Percentiles rank a stretch among this genome's conserved stretches.
Conservation (phyloP, 805 yeast genomes). For the Cyberlindnera maritima region DNA sequence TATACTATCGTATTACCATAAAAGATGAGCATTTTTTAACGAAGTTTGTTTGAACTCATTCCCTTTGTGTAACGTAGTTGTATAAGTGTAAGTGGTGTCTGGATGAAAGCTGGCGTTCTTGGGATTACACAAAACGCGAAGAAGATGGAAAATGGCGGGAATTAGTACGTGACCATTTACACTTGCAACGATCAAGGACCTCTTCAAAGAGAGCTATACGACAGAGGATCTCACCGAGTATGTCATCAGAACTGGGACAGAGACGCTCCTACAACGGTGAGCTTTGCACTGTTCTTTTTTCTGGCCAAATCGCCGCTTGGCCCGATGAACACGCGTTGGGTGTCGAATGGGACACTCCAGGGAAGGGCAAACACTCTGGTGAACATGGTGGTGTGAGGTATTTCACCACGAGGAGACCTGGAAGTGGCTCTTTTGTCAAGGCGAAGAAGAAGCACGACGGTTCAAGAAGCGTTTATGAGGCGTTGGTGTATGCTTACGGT, state of each 20-base stretch:
- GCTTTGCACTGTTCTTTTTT: constrained; percentile 59
- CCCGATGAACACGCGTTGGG: constrained; percentile 57
- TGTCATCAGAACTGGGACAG: neutral
- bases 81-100: constrained; percentile 1
- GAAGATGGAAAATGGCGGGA: neutral
- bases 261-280: constrained; percentile 39
- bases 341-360: constrained; percentile 78
- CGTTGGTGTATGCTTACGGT: constrained; percentile 50
- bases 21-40: too few relatives aligned
- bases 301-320: constrained; percentile 69
- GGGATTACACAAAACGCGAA: neutral
- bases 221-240: neutral
- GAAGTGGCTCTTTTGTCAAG: constrained; percentile 66
- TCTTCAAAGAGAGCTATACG: too few relatives aligned
- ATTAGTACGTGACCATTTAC: too few relatives aligned
- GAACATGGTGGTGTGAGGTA: constrained; percentile 48
- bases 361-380: constrained; percentile 76
- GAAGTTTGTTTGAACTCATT: neutral
- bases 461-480: constrained; percentile 39
- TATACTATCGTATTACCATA: too few relatives aligned
- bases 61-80: too few relatives aligned
- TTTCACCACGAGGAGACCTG: constrained; percentile 38
- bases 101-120: constrained; percentile 1
- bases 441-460: constrained; percentile 34
- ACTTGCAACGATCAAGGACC: too few relatives aligned